A percentile compares a stretch with the other conserved stretches of the same genome.
phyloP scores from a whole-genome alignment of 2,329 filamentous ascomycete genomes.

The Emmonsiellopsis sp. region DNA sequence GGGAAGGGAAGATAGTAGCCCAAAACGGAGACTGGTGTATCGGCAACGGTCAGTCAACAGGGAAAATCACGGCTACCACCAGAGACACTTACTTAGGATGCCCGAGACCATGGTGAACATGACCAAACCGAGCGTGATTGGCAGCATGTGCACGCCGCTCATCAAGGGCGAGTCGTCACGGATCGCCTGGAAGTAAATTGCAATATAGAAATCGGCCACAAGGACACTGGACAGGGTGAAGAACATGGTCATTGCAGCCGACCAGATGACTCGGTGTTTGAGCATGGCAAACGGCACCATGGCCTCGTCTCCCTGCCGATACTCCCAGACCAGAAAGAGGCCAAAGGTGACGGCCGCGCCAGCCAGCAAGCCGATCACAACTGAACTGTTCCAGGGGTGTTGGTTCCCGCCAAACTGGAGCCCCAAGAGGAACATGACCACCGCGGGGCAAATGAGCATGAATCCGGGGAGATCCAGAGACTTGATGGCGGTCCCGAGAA shows the following conservation, averaged over 20 bases:
- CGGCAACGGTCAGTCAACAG: neutral
- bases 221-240: slow-evolving; percentile 19
- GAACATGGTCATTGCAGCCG: slow-evolving; percentile 13
- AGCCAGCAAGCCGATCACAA: slow-evolving; percentile 26
- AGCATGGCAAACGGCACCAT: slow-evolving; percentile 30
- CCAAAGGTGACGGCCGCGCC: slow-evolving; percentile 19
- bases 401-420: slow-evolving; percentile 28
- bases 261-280: slow-evolving; percentile 22
- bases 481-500: slow-evolving; percentile 19
- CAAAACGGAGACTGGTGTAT: slow-evolving; percentile 15
- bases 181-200: slow-evolving; percentile 35
- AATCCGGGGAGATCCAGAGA: slow-evolving; percentile 30
- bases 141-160: slow-evolving; percentile 31
- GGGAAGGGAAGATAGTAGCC: slow-evolving; percentile 27
- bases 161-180: slow-evolving; percentile 24
- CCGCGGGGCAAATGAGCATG: slow-evolving; percentile 23
- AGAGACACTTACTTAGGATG: slow-evolving; percentile 5
- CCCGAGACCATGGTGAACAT: slow-evolving; percentile 13
- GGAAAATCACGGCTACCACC: too few relatives aligned
- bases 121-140: slow-evolving; percentile 20
- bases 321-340: slow-evolving; percentile 28
- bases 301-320: slow-evolving; percentile 24
- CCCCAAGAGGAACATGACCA: slow-evolving; percentile 27
- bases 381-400: slow-evolving; percentile 23
- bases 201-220: slow-evolving; percentile 23